A percentile compares a stretch with the other conserved stretches of the same genome.
These are phyloP conservation scores for Paramecium caudatum DNA, from an alignment of 73 alveolate species.

Conservation along the genomic window DNA sequence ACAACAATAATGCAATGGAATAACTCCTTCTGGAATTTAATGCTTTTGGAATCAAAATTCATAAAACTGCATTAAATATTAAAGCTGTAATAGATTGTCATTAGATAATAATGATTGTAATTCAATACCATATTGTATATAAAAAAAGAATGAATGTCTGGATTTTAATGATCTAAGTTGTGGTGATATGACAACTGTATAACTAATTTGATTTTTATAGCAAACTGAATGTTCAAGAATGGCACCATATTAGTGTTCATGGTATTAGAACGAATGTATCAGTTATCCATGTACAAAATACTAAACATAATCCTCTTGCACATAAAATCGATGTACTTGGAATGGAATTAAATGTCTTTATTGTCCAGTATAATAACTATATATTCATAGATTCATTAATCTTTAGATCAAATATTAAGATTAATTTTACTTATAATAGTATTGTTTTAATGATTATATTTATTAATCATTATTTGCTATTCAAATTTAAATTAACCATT, in stretches of 20 bases:
- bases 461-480: constrained; percentile 27
- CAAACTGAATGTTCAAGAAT: constrained; percentile 1
- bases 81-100: constrained; percentile 35
- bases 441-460: too few species aligned
- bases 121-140: constrained; percentile 21
- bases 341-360: constrained; percentile 24
- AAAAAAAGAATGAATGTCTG: constrained; percentile 34
- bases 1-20: background rate
- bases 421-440: too few species aligned
- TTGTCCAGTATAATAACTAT: constrained; percentile 41
- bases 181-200: constrained; percentile 27
- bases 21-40: constrained; percentile 37
- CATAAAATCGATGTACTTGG: background rate
- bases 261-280: background rate
- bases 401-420: too few species aligned
- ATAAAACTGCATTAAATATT: background rate
- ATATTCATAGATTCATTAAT: too few species aligned
- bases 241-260: constrained; percentile 25
- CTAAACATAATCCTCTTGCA: background rate
- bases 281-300: background rate
- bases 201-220: background rate
- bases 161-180: background rate
- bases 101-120: constrained; percentile 41
- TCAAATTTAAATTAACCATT: background rate
- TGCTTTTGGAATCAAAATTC: constrained; percentile 39